Conservation (phyloP, 805 yeast genomes). For the Ogataea glucozyma region DNA sequence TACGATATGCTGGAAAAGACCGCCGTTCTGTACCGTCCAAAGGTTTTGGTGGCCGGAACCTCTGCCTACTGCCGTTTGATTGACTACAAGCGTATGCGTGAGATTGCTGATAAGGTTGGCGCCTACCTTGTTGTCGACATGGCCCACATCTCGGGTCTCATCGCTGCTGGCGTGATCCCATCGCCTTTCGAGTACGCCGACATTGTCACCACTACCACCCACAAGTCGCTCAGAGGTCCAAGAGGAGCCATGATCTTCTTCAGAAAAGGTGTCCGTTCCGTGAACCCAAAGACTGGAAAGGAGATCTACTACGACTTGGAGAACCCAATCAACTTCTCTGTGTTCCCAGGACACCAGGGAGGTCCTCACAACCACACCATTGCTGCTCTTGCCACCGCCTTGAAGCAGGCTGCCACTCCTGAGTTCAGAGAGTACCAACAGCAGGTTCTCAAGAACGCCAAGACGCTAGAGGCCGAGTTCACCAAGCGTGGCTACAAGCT, state of each 20-base stretch:
- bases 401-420: conserved; percentile 88
- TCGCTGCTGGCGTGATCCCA: conserved; percentile 94
- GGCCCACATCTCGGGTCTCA: conserved; percentile 97
- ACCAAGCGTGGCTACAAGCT: conserved; percentile 71
- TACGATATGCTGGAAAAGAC: conserved; percentile 92
- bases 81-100: conserved; percentile 95
- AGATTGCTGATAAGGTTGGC: conserved; percentile 95
- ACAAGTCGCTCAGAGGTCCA: conserved; percentile 98
- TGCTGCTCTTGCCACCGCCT: conserved; percentile 94
- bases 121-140: conserved; percentile 95
- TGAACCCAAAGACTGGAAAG: conserved; percentile 87
- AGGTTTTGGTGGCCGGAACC: conserved; percentile 95
- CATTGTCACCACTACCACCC: conserved; percentile 97
- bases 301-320: conserved; percentile 90
- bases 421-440: conserved; percentile 89
- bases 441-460: conserved; percentile 87
- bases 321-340: conserved; percentile 94
- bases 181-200: conserved; percentile 97
- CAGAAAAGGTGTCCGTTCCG: conserved; percentile 91
- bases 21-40: conserved; percentile 92
- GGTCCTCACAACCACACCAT: conserved; percentile 99
- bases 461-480: conserved; percentile 75
- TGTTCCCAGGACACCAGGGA: conserved; percentile 99
- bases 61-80: conserved; percentile 96
- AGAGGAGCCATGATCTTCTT: conserved; percentile 99